Evolutionary conservation across 768 basidiomycete genomes (phyloP), one percentile per base, ranked within the genome.

Genomic region (Phylloporus scabripes): DNA sequence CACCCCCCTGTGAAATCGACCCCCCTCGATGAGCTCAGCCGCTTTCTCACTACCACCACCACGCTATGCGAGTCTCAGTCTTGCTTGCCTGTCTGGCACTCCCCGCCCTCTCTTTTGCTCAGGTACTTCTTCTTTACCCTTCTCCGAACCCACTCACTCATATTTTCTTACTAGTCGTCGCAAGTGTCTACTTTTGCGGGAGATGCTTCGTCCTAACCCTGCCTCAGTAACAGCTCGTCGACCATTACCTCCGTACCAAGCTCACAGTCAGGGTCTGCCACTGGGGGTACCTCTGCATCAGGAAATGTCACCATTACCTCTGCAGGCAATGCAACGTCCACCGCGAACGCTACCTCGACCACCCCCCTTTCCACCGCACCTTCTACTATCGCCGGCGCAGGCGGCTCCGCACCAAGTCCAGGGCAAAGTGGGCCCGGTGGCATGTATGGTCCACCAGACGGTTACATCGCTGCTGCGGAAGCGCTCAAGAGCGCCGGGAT

Each of bases 381-480:
- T 3, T 66, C 80, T 20, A 62, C 68, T 46, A 66, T 83, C 26
- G 63, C 74, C 24, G 83, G 77, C 31, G 85, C 26, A 29, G 44
- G 63, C 36, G 65, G 83, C 10, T 44, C 44, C 0, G 85, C 85
- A 2, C 85, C 85, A 9, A 65, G 70, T 39, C 86, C 85, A 21
- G 85, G 85, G 18, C 66, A 71, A 42, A 54, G 70, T 17, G 74
- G 66, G 37, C 15, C 58, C 2, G 61, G 59, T 48, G 82, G 79
- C 23, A 66, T 75, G 31, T 83, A 74, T 52, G 86, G 86, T n/a
- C 86, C 86, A 41, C 72, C 74, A 41, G 85, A 89, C 58, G 64
- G 72, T 45, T 87, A 81, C 67, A 81, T 80, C 53, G 77, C 82
- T 24, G 76, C 73, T 11, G 86, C 79, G 7, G 57, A 69, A 2